Evolutionary conservation across 192 early-diverging fungal species (phyloP), one percentile per base, ranked within the genome.

Genomic region (Podila verticillata): DNA sequence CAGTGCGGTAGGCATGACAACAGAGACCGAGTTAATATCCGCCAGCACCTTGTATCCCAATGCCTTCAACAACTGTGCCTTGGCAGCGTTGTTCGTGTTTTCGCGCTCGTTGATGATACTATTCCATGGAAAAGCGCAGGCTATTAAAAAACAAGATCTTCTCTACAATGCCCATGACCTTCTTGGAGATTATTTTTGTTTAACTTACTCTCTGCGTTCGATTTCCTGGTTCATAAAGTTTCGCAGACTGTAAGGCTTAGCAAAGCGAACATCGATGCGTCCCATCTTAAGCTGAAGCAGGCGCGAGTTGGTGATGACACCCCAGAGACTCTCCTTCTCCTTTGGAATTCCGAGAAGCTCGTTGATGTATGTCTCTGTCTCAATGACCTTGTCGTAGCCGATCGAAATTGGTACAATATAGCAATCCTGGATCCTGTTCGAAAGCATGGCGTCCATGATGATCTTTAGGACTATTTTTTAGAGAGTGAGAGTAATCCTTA

Each of bases 311-410:
- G 82, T 93, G 28, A 93, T 77, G 12, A 96, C 70, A 24, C 89
- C 88, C 74, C 85, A 86, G 70, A 96, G 65, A 65, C 88, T 91
- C 81, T 96, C 94, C 71, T 91, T 92, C 49, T 92, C 87, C 72
- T 96, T 96, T 59, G 92, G 92, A 60, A 85, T 91, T 22, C 94
- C 94, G 22, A 96, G 78, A 1, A 96, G 77, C 69, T 96, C 94
- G 65, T 91, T 89, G 26, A 91, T 90, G 71, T 95, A 96, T 5
- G 89, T 88, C 67, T 88, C 89, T 0, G 92, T 95, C 70, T 95
- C 94, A 63, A 95, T 94, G 20, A 90, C 89, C 79, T 94, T 96
- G 67, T 94, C 94, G 72, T 96, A 96, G 19, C 93, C 93, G 63
- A 96, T 90, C 32, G 87, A 90, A 75, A 96, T 92, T 4, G 94